Base-by-base conservation (phyloP, 2,329 filamentous ascomycete species). In the Gnomoniopsis sp. region DNA sequence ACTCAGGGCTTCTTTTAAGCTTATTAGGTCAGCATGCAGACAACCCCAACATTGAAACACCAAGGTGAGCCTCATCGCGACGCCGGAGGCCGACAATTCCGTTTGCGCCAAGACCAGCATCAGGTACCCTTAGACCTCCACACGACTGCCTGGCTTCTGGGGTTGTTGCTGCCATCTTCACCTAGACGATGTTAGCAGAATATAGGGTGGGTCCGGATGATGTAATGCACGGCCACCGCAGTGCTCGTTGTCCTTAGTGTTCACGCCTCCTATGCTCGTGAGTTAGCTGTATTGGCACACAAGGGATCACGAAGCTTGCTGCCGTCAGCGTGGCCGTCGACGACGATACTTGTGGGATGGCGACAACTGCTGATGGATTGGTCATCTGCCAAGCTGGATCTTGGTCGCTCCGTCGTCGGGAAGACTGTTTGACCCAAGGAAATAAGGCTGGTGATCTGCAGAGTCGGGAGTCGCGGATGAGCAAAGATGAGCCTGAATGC, bases 1-100 rank as follows among this genome's bases (percentile, higher is more conserved):
- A 11, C 12, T 26, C 19, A 30, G 19, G 21, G 17, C 43, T 6
- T 6, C 43, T 23, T 41, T 46, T 33, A 30, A 47, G 4, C 23
- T 23, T 26, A 22, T 49, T 49, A 21, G 17, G 23, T 53, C 49
- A 26, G 21, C 49, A 34, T 22, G 17, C n/a, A 36, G 11, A 46
- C n/a, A 6, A 6, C 26, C 38, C 33, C 36, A 44, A 43, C 48
- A 43, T 21, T 33, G 36, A 41, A 51, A 34, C 57, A 41, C 38
- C 59, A 34, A 33, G 17, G 19, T 33, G 38, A 33, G 38, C 41
- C 36, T 46, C 38, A 46, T 54, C 19, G 48, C n/a, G 50, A 50
- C 21, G 34, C 41, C 55, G 55, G 58, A 50, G 46, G 23, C 33
- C 14, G 50, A 19, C 34, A 46, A 49, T 58, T 58, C 58, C 58